Conservation (phyloP, 2,329 filamentous ascomycete species). For the Sarocladiaceae sp. region DNA sequence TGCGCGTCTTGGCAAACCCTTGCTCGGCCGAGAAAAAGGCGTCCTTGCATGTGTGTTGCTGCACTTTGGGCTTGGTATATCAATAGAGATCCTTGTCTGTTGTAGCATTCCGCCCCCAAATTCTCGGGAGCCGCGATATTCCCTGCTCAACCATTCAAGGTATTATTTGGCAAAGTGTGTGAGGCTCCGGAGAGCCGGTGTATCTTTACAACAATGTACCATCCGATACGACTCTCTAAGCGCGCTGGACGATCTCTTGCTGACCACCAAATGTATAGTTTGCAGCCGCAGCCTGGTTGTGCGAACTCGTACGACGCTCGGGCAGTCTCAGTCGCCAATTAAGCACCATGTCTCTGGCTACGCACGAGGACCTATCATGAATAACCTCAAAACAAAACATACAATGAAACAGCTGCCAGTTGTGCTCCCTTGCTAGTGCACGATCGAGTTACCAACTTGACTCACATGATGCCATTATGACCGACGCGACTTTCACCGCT, state of each 20-base stretch:
- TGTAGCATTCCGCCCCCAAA: too few relatives aligned
- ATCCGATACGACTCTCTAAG: slow-evolving; percentile 1
- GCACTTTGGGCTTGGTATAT: not conserved
- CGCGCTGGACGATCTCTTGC: not conserved
- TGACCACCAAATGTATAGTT: not conserved
- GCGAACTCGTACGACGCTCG: too few relatives aligned
- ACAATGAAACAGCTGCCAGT: not conserved
- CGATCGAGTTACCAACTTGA: not conserved
- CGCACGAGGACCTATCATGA: not conserved
- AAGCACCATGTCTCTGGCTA: not conserved
- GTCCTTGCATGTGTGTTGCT: not conserved
- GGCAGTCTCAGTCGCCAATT: too few relatives aligned
- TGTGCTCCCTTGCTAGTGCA: not conserved
- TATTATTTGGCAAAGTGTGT: too few relatives aligned
- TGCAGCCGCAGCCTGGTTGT: not conserved
- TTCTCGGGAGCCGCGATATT: too few relatives aligned
- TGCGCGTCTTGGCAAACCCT: not conserved
- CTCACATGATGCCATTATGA: too few relatives aligned
- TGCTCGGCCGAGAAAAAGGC: not conserved
- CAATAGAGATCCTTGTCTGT: not conserved
- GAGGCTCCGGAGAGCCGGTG: slow-evolving; percentile 2
- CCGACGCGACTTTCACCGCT: not conserved
- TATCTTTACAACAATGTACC: not conserved
- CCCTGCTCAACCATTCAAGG: too few relatives aligned
- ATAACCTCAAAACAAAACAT: not conserved